Conservation (phyloP, 176 grass and related monocot species). For the Microstegium vimineum region DNA sequence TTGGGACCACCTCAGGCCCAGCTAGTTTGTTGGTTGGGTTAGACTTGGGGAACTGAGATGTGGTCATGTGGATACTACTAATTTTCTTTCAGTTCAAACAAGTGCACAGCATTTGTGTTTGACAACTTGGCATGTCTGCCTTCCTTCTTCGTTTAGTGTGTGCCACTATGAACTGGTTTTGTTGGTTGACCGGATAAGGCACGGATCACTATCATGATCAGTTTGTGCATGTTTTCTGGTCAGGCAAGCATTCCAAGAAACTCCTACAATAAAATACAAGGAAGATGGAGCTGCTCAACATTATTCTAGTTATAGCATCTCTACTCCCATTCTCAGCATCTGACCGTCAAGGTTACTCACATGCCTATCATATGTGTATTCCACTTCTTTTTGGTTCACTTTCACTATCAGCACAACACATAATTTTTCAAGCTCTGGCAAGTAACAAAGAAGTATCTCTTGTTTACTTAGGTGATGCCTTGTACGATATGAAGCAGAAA, state of each 20-base stretch:
- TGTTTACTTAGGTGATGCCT: slow-evolving; percentile 42
- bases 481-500: slow-evolving; percentile 70
- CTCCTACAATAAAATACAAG: background rate
- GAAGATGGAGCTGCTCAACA: slow-evolving; percentile 50
- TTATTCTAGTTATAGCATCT: slow-evolving; percentile 31
- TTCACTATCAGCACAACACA: background rate
- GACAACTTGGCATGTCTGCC: background rate
- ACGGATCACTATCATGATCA: background rate
- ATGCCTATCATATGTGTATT: background rate
- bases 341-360: slow-evolving; percentile 57
- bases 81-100: background rate
- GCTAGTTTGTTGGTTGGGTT: background rate
- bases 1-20: background rate
- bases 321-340: slow-evolving; percentile 41
- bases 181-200: background rate
- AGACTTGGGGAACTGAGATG: background rate
- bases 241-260: background rate
- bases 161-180: background rate
- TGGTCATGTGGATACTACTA: background rate
- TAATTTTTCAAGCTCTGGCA: background rate
- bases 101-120: background rate
- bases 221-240: background rate
- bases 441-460: slow-evolving; percentile 18
- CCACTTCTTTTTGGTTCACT: background rate
- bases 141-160: background rate